Evolutionary conservation across 208 protist genomes (phyloP).

Genomic region (Leishmania gerbilli): DNA sequence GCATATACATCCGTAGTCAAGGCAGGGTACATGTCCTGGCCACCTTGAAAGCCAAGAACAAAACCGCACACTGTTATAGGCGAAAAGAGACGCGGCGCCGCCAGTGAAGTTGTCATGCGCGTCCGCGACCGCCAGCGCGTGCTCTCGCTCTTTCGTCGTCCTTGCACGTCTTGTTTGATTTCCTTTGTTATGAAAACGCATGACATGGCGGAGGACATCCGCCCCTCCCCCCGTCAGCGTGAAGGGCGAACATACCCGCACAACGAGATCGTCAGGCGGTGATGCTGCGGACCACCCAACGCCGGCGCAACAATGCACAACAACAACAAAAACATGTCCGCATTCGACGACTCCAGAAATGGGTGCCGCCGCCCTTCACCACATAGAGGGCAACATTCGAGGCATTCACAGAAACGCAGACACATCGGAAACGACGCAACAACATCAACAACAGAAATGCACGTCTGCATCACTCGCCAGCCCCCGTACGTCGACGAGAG

Average conservation of each 20-base stretch:
- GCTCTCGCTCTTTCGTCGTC: not conserved
- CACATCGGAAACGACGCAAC: not conserved
- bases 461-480: too few relatives aligned
- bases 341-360: not conserved
- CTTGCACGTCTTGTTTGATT: not conserved
- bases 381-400: too few relatives aligned
- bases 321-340: not conserved
- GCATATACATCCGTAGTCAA: not conserved
- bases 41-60: not conserved
- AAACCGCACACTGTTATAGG: too few relatives aligned
- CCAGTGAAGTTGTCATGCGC: too few relatives aligned
- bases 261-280: not conserved
- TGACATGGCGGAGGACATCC: too few relatives aligned
- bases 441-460: too few relatives aligned
- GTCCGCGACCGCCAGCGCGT: too few relatives aligned
- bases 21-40: not conserved
- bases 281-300: not conserved
- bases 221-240: too few relatives aligned
- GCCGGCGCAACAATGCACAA: not conserved
- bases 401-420: not conserved
- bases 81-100: too few relatives aligned
- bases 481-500: too few relatives aligned
- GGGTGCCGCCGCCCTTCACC: too few relatives aligned
- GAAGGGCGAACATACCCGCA: not conserved
- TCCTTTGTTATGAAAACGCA: not conserved